Conservation (phyloP, 1,139 yeast genomes). For the Geotrichum phurueaensis region DNA sequence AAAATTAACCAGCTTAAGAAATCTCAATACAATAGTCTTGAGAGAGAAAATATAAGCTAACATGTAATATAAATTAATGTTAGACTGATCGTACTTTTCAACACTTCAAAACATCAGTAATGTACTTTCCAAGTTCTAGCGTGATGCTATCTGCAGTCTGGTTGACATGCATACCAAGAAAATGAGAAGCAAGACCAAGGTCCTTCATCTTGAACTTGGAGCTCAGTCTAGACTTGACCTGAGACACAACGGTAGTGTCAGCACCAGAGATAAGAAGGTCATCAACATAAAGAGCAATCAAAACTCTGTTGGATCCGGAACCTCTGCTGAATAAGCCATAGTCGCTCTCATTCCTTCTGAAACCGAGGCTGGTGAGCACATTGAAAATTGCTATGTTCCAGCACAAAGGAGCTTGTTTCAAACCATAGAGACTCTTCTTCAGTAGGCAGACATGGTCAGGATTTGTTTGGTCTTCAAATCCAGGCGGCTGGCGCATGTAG, state of each 20-base stretch:
- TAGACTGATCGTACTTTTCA: too few species aligned
- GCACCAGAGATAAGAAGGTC: slow-evolving; percentile 1
- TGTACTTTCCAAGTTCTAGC: slow-evolving; percentile 9
- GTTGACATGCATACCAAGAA: slow-evolving; percentile 17
- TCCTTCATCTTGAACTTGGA: slow-evolving; percentile 18
- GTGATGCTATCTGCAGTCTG: not conserved
- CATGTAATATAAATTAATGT: too few species aligned
- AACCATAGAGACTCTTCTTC: slow-evolving; percentile 24
- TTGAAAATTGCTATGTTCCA: slow-evolving; percentile 19
- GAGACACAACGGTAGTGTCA: not conserved
- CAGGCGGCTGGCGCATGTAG: slow-evolving; percentile 17
- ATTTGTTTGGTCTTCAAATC: slow-evolving; percentile 3
- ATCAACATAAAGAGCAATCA: slow-evolving; percentile 3
- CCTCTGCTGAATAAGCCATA: not conserved
- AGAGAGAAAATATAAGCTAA: too few species aligned
- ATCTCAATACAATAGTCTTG: too few species aligned
- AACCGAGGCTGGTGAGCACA: slow-evolving; percentile 13
- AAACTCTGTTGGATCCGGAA: not conserved
- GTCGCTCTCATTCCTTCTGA: slow-evolving; percentile 18
- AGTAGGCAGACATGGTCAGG: slow-evolving; percentile 19
- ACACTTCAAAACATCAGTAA: slow-evolving; percentile 5
- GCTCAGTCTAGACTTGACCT: slow-evolving; percentile 1
- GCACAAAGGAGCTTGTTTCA: slow-evolving; percentile 26
- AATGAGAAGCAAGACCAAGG: slow-evolving; percentile 16
- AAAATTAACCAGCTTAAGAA: too few species aligned